Evolutionary conservation across 2,329 filamentous ascomycete genomes (phyloP).

Genomic region (Furcasterigmium sp.): DNA sequence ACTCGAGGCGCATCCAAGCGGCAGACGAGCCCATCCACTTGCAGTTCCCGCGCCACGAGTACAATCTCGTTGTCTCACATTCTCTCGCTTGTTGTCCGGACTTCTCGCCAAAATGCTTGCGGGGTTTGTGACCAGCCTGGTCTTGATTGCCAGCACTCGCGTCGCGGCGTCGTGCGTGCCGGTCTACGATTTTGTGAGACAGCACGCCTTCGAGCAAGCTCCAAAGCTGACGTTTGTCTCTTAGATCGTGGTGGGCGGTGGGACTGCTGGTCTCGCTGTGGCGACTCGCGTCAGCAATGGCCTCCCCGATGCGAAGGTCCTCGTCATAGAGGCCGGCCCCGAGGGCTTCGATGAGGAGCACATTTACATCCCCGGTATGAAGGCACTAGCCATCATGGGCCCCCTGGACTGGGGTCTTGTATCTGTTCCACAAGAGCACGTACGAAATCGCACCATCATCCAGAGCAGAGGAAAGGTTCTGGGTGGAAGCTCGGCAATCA

Average conservation of each 20-base stretch:
- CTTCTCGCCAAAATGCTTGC: no score
- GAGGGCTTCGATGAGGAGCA: conserved; percentile 14
- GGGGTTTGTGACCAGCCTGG: no score
- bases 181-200: no score
- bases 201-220: not conserved
- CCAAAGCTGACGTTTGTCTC: not conserved
- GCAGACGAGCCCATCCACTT: no score
- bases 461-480: conserved; percentile 38
- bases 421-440: conserved; percentile 28
- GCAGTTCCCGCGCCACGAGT: no score
- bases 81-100: no score
- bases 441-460: conserved; percentile 29
- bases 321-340: conserved; percentile 24
- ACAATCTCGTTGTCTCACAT: no score
- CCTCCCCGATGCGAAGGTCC: conserved; percentile 16
- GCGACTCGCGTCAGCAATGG: conserved; percentile 18
- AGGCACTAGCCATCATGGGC: conserved; percentile 15
- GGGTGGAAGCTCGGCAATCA: conserved; percentile 38
- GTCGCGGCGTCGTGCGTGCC: no score
- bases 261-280: conserved; percentile 25
- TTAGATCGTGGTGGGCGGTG: conserved; percentile 25
- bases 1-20: no score
- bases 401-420: conserved; percentile 33
- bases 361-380: conserved; percentile 21
- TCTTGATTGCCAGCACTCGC: no score